phyloP scores from a whole-genome alignment of 441 rosid species.

The Erodium moschatum region DNA sequence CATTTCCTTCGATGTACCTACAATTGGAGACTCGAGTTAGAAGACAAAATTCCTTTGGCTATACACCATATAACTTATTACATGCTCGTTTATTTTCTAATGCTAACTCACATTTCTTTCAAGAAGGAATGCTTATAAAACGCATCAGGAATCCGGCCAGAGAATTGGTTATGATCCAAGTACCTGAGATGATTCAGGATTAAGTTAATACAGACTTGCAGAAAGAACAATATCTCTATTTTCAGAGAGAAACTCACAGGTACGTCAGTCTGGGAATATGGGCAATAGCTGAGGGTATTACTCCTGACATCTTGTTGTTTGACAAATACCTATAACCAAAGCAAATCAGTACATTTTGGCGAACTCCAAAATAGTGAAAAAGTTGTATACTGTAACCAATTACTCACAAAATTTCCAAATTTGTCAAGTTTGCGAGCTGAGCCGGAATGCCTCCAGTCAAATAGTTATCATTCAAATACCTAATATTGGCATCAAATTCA shows the following conservation, averaged over 20 bases:
- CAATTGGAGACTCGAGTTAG: background rate
- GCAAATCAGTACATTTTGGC: background rate
- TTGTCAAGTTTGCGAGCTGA: slow-evolving; percentile 79
- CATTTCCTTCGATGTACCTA: slow-evolving; percentile 70
- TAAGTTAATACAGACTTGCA: no score
- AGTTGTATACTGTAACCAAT: background rate
- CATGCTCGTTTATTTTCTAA: background rate
- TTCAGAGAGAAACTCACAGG: slow-evolving; percentile 47
- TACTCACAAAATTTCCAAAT: slow-evolving; percentile 67
- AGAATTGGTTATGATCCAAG: slow-evolving; percentile 71
- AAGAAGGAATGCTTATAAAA: slow-evolving; percentile 57
- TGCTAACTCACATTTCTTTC: slow-evolving; percentile 57
- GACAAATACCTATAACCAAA: slow-evolving; percentile 58
- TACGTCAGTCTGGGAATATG: slow-evolving; percentile 68
- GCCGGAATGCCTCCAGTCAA: slow-evolving; percentile 92
- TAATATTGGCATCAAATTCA: slow-evolving; percentile 12
- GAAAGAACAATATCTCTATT: background rate
- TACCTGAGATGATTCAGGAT: slow-evolving; percentile 35
- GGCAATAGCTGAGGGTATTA: slow-evolving; percentile 66
- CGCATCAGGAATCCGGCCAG: slow-evolving; percentile 56
- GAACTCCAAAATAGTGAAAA: no score
- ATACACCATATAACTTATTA: no score
- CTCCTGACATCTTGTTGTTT: slow-evolving; percentile 74
- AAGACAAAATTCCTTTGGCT: background rate
- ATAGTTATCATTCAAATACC: slow-evolving; percentile 81